Percentiles rank a stretch among this genome's conserved stretches.
These are phyloP conservation scores for Aspergillus olivimuriae DNA, from an alignment of 495 filamentous ascomycete species.

Conservation along the genomic window DNA sequence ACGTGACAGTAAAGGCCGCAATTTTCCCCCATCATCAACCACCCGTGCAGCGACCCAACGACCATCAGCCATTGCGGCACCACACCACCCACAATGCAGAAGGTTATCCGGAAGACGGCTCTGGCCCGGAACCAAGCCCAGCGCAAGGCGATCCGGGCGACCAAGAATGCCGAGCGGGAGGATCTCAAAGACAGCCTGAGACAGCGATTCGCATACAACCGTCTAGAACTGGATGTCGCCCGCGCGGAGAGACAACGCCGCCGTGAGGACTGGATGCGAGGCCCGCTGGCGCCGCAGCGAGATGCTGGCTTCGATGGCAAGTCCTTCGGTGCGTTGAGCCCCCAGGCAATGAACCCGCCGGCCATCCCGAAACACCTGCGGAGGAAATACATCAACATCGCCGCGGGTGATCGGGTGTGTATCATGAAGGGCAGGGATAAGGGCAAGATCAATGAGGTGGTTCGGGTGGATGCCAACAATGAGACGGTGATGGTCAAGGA, in stretches of 20 bases:
- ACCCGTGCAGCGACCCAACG: conserved; percentile 2
- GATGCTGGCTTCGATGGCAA: conserved; percentile 49
- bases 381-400: conserved; percentile 56
- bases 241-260: conserved; percentile 28
- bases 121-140: conserved; percentile 59
- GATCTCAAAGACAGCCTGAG: conserved; percentile 27
- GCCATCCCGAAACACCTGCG: conserved; percentile 40
- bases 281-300: conserved; percentile 65
- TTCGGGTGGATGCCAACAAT: conserved; percentile 45
- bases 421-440: conserved; percentile 67
- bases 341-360: conserved; percentile 28
- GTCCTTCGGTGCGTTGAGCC: conserved; percentile 45
- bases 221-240: conserved; percentile 22
- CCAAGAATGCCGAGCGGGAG: conserved; percentile 30
- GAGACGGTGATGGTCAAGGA: conserved; percentile 57
- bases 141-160: conserved; percentile 36
- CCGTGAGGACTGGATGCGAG: conserved; percentile 69
- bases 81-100: conserved; percentile 55
- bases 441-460: conserved; percentile 71
- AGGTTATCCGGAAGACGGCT: conserved; percentile 61
- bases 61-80: conserved; percentile 27
- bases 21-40: conserved; percentile 32
- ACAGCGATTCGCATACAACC: conserved; percentile 28
- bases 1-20: conserved; percentile 24
- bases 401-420: conserved; percentile 68